Conservation (phyloP, 2,329 filamentous ascomycete genomes). For the Ophiostoma perfectum region DNA sequence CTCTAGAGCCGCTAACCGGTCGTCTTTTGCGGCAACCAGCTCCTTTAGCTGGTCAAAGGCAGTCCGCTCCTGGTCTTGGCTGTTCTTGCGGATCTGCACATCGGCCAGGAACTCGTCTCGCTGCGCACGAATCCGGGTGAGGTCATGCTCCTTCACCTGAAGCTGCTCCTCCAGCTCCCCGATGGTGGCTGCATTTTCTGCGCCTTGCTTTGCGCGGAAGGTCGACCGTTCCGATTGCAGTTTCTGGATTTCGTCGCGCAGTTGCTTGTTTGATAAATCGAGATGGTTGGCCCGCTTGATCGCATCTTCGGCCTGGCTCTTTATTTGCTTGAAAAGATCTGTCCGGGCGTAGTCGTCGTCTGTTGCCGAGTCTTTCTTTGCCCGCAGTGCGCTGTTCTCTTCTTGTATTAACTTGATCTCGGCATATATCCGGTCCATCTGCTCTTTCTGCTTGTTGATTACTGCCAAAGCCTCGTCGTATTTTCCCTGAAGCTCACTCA, state of each 20-base stretch:
- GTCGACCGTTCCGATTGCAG: conserved; percentile 77
- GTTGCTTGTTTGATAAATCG: conserved; percentile 78
- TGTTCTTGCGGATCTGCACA: conserved; percentile 69
- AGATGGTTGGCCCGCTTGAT: conserved; percentile 88
- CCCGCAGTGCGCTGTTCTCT: conserved; percentile 69
- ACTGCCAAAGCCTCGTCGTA: conserved; percentile 73
- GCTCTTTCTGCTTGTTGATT: conserved; percentile 78
- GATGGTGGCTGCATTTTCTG: conserved; percentile 66
- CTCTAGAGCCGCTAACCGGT: conserved; percentile 75
- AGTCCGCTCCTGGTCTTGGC: conserved; percentile 67
- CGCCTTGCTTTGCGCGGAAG: conserved; percentile 74
- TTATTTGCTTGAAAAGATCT: conserved; percentile 88
- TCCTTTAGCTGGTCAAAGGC: conserved; percentile 72
- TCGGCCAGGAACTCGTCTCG: conserved; percentile 85
- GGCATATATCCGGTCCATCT: conserved; percentile 70
- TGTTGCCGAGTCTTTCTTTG: conserved; percentile 63
- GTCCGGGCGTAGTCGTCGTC: conserved; percentile 94
- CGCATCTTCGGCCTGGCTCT: conserved; percentile 83
- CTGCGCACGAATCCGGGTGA: conserved; percentile 75
- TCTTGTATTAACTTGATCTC: conserved; percentile 71
- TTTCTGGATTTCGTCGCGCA: conserved; percentile 80
- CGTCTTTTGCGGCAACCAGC: conserved; percentile 70
- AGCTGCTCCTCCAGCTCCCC: conserved; percentile 78
- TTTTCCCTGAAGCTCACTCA: conserved; percentile 65
- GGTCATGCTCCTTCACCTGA: conserved; percentile 72